Base-by-base conservation (phyloP, 306 rosid species). In the Acmispon strigosus region DNA sequence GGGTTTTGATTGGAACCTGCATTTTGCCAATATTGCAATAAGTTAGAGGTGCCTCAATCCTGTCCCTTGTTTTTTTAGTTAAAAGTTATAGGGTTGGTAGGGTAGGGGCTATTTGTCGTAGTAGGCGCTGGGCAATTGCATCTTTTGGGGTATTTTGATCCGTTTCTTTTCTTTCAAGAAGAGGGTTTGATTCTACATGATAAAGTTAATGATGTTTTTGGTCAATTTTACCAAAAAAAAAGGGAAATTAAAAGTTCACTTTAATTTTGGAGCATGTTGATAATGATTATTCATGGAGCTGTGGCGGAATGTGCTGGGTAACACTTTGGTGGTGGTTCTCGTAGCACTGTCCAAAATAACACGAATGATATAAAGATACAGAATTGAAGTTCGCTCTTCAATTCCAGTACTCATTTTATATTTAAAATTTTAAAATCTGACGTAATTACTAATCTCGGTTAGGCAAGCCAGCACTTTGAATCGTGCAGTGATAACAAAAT, bases 1-100 rank as follows among this genome's bases (percentile, higher is more conserved):
- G 86, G 83, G 89, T 81, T 82, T 84, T 69, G 86, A 88, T 78
- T 75, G 84, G 84, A 88, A 83, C 76, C 86, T 84, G 89, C 87
- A 90, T 88, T 82, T 87, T 87, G 90, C 96, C 85, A 85, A 89
- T 87, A 87, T 86, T 89, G 92, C 90, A 91, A 94, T 94, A 87
- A 94, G 89, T 76, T 79, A 82, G 89, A 81, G 97, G 96, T 81
- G 90, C 90, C 88, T 86, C 88, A 71, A 81, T 81, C 88, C 92
- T 82, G 82, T 86, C 83, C 44, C 43, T 65, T 73, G 17, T 59
- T 36, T 11, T 49, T 79, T 81, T 86, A 60, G 42, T 67, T 32
- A 42, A 73, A 85, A 87, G 86, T 76, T 79, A 80, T 74, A 77
- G 83, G 84, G 73, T 82, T 82, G 76, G 79, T 73, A 74, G 89